Evolutionary conservation across 176 grass and related monocot species (phyloP).

Genomic region (Carex cristatella): DNA sequence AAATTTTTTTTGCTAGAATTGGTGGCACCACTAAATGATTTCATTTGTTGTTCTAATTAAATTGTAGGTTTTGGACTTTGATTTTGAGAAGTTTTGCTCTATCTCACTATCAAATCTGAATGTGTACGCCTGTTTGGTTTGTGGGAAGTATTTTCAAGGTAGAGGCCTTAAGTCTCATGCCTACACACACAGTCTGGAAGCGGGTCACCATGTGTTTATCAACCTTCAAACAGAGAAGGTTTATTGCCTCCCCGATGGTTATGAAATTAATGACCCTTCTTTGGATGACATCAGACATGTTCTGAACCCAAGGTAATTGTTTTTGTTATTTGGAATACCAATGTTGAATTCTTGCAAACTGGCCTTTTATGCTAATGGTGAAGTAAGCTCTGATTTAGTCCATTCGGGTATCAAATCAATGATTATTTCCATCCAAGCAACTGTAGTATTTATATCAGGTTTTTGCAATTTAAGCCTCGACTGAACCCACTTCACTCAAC

Average conservation of each 20-base stretch:
- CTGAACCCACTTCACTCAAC: background rate
- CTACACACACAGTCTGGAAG: slow-evolving; percentile 97
- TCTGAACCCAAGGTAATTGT: slow-evolving; percentile 77
- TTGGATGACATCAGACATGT: slow-evolving; percentile 92
- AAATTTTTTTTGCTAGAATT: background rate
- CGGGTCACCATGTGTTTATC: slow-evolving; percentile 89
- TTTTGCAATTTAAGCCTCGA: background rate
- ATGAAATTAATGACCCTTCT: slow-evolving; percentile 89
- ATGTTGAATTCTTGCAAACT: background rate
- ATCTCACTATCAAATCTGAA: slow-evolving; percentile 98
- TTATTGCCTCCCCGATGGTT: slow-evolving; percentile 97
- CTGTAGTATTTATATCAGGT: background rate
- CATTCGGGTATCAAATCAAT: background rate
- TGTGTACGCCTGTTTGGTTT: slow-evolving; percentile 93
- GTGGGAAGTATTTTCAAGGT: slow-evolving; percentile 99
- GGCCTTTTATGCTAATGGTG: background rate
- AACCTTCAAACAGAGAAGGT: slow-evolving; percentile 97
- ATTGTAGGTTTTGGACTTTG: slow-evolving; percentile 94
- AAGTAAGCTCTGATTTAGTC: background rate
- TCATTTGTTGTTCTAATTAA: background rate
- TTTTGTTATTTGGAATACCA: background rate
- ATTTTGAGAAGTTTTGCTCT: slow-evolving; percentile 98
- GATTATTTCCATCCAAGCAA: background rate
- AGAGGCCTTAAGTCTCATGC: slow-evolving; percentile 97
- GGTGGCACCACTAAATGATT: background rate